Evolutionary conservation across 176 grass and related monocot species (phyloP), one percentile per base, ranked within the genome.

Genomic region (Urochloa ruziziensis): DNA sequence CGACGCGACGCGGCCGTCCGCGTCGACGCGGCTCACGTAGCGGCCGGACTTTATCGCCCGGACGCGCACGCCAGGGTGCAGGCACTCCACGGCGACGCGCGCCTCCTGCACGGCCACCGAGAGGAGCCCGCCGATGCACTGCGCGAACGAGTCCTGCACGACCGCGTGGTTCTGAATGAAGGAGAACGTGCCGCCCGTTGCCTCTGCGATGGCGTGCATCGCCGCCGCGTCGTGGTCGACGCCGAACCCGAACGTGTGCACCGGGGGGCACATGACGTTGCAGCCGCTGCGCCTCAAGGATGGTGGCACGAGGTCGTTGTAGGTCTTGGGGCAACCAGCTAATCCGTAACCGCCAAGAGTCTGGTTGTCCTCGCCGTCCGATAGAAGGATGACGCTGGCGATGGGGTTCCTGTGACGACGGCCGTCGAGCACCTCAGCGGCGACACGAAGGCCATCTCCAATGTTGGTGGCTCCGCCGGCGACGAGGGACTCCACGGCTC

Each of bases 91-190:
- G 65, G 35, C 19, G 21, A 68, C 11, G 65, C 65, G 35, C 35
- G 4, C 65, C 35, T 68, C 65, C 65, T 24, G 65, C 65, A n/a
- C 65, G 1, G 65, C 23, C 21, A 68, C 35, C 21, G 89, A 90
- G 54, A 94, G 80, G 7, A 94, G 80, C 47, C 92, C 92, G 53
- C 89, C 92, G 25, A 92, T 77, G 79, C 93, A 94, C 78, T 94
- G 90, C 36, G 93, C 93, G 73, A 94, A 94, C 13, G 90, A 85
- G 54, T 92, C 93, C 68, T 91, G 89, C 52, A 56, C 21, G 21
- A 67, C 35, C 21, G 64, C 64, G 19, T 67, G 10, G 64, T 67
- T 67, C 64, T 67, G 9, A 34, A 67, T 40, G 65, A 68, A 68
- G 65, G 65, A 68, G 65, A 68, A 68, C 1, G 65, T 68, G 65